A percentile compares a stretch with the other conserved stretches of the same genome.
Conservation (phyloP, 495 filamentous ascomycete species). For the Penicillium flavigenum region DNA sequence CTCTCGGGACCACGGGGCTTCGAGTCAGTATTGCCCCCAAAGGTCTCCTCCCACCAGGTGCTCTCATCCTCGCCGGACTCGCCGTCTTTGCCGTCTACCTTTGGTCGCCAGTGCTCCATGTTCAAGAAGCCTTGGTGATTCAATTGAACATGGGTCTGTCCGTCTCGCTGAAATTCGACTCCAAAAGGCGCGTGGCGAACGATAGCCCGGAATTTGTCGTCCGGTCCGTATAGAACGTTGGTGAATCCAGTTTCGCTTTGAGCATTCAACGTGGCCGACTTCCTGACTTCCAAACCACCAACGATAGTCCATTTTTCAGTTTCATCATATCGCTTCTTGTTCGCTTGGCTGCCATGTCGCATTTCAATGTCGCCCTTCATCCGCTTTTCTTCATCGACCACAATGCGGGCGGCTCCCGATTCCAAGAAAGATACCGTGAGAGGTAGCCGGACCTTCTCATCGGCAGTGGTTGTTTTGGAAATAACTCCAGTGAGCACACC, state of each 20-base stretch:
- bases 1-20: conserved; percentile 92
- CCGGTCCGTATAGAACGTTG: conserved; percentile 77
- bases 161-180: conserved; percentile 81
- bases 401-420: conserved; percentile 81
- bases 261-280: conserved; percentile 59
- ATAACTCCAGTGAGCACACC: conserved; percentile 78
- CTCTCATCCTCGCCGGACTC: conserved; percentile 64
- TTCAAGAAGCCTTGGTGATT: conserved; percentile 87
- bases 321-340: conserved; percentile 94
- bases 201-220: conserved; percentile 71
- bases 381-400: conserved; percentile 85
- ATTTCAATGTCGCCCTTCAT: conserved; percentile 86
- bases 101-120: conserved; percentile 92
- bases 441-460: conserved; percentile 71
- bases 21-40: conserved; percentile 89
- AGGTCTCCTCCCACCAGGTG: conserved; percentile 96
- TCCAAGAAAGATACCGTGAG: conserved; percentile 83
- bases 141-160: conserved; percentile 77
- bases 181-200: conserved; percentile 80
- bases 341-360: conserved; percentile 75
- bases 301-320: conserved; percentile 83
- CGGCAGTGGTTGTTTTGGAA: conserved; percentile 68
- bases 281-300: conserved; percentile 69
- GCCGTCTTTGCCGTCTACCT: conserved; percentile 66
- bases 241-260: conserved; percentile 61